Percentiles rank a stretch among this genome's conserved stretches.
These are phyloP conservation scores for Xylaria sp. DNA, from an alignment of 2,329 filamentous ascomycete species.

Conservation along the genomic window DNA sequence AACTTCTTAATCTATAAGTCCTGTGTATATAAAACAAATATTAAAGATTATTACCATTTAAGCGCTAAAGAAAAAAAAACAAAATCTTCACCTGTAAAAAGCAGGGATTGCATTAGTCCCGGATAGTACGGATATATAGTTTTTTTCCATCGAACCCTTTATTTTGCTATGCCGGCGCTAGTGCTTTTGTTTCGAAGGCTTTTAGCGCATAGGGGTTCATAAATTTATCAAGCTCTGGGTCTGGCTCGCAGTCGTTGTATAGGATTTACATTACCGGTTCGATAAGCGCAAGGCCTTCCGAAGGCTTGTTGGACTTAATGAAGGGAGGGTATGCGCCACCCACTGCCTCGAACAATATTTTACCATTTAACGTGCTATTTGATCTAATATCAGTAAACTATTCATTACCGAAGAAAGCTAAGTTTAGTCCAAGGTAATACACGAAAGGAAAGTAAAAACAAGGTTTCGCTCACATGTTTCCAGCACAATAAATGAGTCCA, in stretches of 20 bases:
- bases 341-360: constrained; percentile 32
- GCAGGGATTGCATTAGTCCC: constrained; percentile 41
- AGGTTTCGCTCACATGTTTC: constrained; percentile 33
- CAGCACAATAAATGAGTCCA: constrained; percentile 40
- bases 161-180: constrained; percentile 41
- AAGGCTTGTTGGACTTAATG: constrained; percentile 40
- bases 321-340: constrained; percentile 41
- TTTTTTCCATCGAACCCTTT: constrained; percentile 37
- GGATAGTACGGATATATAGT: constrained; percentile 39
- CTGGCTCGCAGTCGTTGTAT: constrained; percentile 43
- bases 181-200: constrained; percentile 37
- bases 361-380: constrained; percentile 36
- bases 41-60: neutral
- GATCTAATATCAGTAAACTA: too few species aligned
- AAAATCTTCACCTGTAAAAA: constrained; percentile 32
- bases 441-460: too few species aligned
- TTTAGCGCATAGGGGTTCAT: constrained; percentile 38
- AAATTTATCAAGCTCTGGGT: constrained; percentile 25
- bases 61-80: neutral
- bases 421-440: too few species aligned
- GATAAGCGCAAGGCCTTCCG: constrained; percentile 37
- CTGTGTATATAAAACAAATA: neutral
- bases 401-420: too few species aligned
- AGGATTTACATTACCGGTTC: constrained; percentile 42
- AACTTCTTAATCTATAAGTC: constrained; percentile 43